A percentile compares a stretch with the other conserved stretches of the same genome.
These are phyloP conservation scores for Epichloe elymi DNA, from an alignment of 2,329 filamentous ascomycete species.

Conservation along the genomic window DNA sequence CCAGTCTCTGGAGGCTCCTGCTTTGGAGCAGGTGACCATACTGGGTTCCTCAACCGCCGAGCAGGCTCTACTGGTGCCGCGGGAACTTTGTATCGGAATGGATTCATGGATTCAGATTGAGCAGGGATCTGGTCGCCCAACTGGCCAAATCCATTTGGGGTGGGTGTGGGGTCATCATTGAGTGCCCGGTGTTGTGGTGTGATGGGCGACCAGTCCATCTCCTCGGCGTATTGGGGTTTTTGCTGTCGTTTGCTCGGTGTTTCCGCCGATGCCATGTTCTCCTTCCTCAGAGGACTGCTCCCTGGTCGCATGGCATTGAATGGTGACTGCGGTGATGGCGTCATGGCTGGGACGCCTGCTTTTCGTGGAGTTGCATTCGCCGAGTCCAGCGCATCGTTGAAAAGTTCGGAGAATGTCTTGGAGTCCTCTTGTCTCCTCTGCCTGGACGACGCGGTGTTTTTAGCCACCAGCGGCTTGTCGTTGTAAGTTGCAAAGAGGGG, in stretches of 20 bases:
- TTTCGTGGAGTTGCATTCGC: conserved; percentile 7
- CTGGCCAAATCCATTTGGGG: conserved; percentile 23
- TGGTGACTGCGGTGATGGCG: conserved; percentile 6
- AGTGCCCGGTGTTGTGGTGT: conserved; percentile 43
- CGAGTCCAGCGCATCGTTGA: conserved; percentile 21
- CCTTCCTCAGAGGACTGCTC: conserved; percentile 5
- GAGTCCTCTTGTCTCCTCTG: conserved; percentile 18
- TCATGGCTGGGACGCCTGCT: conserved; percentile 9
- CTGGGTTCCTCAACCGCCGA: conserved; percentile 47
- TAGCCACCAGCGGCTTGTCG: conserved; percentile 12
- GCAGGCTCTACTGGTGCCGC: conserved; percentile 55
- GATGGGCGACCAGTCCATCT: conserved; percentile 65
- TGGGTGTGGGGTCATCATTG: conserved; percentile 27
- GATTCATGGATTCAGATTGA: conserved; percentile 27
- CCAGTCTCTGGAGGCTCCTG: conserved; percentile 28
- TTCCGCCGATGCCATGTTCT: conserved; percentile 8
- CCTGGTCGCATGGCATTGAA: not conserved
- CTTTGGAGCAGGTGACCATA: conserved; percentile 39
- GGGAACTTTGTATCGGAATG: conserved; percentile 60
- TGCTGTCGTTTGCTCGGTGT: conserved; percentile 6
- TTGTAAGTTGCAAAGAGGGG: conserved; percentile 30
- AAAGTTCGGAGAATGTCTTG: conserved; percentile 30
- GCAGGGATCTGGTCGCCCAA: conserved; percentile 32
- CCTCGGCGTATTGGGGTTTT: conserved; percentile 32
- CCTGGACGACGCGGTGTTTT: conserved; percentile 12